Conservation (phyloP, 2,329 filamentous ascomycete genomes). For the Graphilbum sp. region DNA sequence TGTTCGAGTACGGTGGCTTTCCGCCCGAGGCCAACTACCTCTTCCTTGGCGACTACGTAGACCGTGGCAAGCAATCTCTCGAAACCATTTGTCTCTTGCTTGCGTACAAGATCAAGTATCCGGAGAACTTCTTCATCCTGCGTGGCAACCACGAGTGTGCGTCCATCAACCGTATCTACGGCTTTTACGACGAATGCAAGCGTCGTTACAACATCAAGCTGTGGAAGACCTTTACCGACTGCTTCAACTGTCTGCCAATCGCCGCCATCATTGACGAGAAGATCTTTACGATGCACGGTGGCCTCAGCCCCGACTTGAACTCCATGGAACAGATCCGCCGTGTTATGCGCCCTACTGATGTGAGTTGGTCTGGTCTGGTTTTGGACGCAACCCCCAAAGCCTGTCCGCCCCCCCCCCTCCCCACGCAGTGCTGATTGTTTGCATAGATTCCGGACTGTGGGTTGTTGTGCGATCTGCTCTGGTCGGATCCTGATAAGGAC, state of each 20-base stretch:
- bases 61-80: constrained; percentile 96
- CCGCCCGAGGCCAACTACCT: constrained; percentile 98
- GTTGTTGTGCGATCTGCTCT: constrained; percentile 89
- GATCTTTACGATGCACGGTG: constrained; percentile 99
- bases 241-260: constrained; percentile 98
- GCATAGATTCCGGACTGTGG: constrained; percentile 89
- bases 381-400: too few relatives aligned
- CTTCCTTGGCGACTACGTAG: constrained; percentile 97
- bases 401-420: too few relatives aligned
- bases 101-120: constrained; percentile 99
- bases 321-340: constrained; percentile 99
- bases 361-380: constrained; percentile 48
- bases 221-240: constrained; percentile 99
- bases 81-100: constrained; percentile 96
- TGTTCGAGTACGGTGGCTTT: constrained; percentile 98
- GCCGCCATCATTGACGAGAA: constrained; percentile 99
- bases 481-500: constrained; percentile 98
- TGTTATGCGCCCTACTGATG: constrained; percentile 97
- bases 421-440: background rate
- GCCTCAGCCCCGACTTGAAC: constrained; percentile 90
- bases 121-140: constrained; percentile 98
- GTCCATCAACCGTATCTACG: constrained; percentile 97
- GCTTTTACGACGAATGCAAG: constrained; percentile 99
- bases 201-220: constrained; percentile 98
- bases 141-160: constrained; percentile 98